These are phyloP conservation scores for Elsinoe arachidis DNA, from an alignment of 2,329 filamentous ascomycete species.

Conservation along the genomic window DNA sequence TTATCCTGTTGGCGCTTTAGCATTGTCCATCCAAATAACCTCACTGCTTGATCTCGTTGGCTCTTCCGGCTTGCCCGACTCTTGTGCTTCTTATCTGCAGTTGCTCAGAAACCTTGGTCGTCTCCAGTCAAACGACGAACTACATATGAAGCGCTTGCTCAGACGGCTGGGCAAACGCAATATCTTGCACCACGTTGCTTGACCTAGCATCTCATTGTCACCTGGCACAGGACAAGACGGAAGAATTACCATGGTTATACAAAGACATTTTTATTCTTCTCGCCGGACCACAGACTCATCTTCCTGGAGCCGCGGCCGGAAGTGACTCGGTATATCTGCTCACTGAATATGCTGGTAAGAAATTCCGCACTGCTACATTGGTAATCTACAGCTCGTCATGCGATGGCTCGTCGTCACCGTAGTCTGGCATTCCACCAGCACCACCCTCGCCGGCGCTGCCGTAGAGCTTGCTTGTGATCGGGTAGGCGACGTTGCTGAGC, in stretches of 20 bases:
- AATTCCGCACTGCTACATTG: slow-evolving; percentile 8
- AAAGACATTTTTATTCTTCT: slow-evolving; percentile 6
- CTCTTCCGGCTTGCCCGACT: not conserved
- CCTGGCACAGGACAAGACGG: not conserved
- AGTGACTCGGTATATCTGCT: slow-evolving; percentile 7
- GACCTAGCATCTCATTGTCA: too few species aligned
- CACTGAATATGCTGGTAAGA: slow-evolving; percentile 10
- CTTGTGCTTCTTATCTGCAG: slow-evolving; percentile 8
- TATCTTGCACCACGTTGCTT: not conserved
- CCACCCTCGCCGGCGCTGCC: slow-evolving; percentile 43
- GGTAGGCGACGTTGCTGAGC: slow-evolving; percentile 90
- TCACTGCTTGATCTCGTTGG: not conserved
- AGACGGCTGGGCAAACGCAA: not conserved
- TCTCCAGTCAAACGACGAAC: not conserved
- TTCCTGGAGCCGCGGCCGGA: not conserved
- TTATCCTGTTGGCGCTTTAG: not conserved
- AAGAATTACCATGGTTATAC: not conserved
- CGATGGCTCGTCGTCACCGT: slow-evolving; percentile 52
- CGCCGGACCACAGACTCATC: not conserved
- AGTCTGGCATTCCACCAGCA: slow-evolving; percentile 49
- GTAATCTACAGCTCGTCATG: slow-evolving; percentile 42
- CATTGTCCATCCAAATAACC: slow-evolving; percentile 6
- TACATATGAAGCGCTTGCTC: slow-evolving; percentile 3
- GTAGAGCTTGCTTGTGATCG: slow-evolving; percentile 98
- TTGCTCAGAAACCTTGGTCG: not conserved